Evolutionary conservation across 257 asterid species (phyloP).

Genomic region (Penstemon eatonii): DNA sequence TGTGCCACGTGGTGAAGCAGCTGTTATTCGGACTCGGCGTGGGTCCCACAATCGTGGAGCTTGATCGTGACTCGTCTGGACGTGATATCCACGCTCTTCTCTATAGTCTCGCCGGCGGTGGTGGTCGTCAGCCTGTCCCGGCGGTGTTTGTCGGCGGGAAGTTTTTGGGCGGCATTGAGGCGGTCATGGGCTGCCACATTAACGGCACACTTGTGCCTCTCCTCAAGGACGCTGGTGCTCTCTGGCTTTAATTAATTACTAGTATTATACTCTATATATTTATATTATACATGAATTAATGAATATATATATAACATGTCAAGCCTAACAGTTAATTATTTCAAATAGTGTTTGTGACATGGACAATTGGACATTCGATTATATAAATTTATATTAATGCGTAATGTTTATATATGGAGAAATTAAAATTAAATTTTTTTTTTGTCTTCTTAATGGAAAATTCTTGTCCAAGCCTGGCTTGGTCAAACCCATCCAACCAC

Average conservation of each 20-base stretch:
- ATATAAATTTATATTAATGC: no score
- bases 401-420: no score
- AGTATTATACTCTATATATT: no score
- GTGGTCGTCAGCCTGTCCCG: constrained; percentile 47
- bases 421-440: no score
- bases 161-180: constrained; percentile 76
- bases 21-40: constrained; percentile 85
- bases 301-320: no score
- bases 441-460: no score
- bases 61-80: constrained; percentile 64
- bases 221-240: constrained; percentile 81
- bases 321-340: no score
- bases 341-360: no score
- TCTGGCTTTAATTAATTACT: constrained; percentile 63
- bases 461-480: no score
- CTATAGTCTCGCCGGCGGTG: constrained; percentile 35
- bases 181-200: constrained; percentile 79
- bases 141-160: constrained; percentile 87
- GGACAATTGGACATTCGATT: no score
- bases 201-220: constrained; percentile 84
- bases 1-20: constrained; percentile 91
- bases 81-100: constrained; percentile 55
- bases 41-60: constrained; percentile 75
- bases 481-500: no score
- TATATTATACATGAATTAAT: no score